phyloP scores from a whole-genome alignment of 163 green algal species.

The Chloroidium sp. region DNA sequence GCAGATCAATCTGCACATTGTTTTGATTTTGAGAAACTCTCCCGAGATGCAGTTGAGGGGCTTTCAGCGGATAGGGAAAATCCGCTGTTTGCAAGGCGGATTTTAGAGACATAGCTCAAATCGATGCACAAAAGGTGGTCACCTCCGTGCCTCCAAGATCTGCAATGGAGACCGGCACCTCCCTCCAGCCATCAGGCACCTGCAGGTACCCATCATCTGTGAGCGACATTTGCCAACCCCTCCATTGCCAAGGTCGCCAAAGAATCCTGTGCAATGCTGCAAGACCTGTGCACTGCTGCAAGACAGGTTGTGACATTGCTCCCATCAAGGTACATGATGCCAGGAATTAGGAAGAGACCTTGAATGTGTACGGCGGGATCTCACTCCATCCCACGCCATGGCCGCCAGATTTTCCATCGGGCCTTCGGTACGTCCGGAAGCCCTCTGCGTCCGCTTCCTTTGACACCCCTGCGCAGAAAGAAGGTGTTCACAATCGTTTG shows the following conservation, averaged over 20 bases:
- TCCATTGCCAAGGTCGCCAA: no score
- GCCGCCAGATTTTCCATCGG: constrained; percentile 80
- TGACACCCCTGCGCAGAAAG: neutral
- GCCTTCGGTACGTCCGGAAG: constrained; percentile 71
- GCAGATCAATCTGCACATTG: constrained; percentile 78
- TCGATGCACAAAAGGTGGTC: neutral
- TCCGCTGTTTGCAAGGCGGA: neutral
- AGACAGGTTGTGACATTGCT: no score
- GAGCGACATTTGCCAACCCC: no score
- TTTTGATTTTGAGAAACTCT: neutral
- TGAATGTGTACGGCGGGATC: constrained; percentile 81
- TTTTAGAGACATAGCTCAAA: neutral
- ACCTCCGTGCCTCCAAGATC: constrained; percentile 90
- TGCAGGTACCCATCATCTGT: neutral
- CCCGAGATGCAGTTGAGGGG: neutral
- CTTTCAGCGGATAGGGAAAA: neutral
- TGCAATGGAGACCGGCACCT: constrained; percentile 91
- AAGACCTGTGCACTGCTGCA: no score
- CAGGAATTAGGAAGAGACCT: constrained; percentile 20
- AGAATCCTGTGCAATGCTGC: no score
- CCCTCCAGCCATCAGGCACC: constrained; percentile 64
- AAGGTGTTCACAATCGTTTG: no score
- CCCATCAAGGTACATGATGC: no score
- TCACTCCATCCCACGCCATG: constrained; percentile 93
- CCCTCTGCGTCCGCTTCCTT: constrained; percentile 43